Conservation (phyloP, 495 filamentous ascomycete species). For the Penicillium verhagenii region DNA sequence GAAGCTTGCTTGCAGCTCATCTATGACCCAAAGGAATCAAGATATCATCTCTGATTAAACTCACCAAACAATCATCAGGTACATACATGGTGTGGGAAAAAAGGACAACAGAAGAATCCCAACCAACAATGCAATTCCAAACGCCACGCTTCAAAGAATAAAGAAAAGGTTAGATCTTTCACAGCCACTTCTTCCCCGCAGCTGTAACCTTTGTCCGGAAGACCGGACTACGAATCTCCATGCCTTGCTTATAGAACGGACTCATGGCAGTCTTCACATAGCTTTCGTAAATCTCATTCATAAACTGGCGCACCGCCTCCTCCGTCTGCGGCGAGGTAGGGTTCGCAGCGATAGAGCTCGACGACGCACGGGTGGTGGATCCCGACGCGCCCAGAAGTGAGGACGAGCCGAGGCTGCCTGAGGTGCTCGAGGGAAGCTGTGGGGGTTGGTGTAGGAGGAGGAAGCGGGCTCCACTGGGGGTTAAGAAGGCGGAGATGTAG, state of each 20-base stretch:
- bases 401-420: slow-evolving; percentile 27
- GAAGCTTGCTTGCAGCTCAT: too few species aligned
- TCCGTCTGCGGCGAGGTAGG: slow-evolving; percentile 84
- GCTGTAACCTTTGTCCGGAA: slow-evolving; percentile 78
- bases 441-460: slow-evolving; percentile 81
- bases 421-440: slow-evolving; percentile 38
- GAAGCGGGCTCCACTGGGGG: slow-evolving; percentile 68
- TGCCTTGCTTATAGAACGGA: slow-evolving; percentile 83
- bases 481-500: slow-evolving; percentile 89
- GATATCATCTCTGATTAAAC: not conserved
- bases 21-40: not conserved
- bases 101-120: not conserved
- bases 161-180: slow-evolving; percentile 9
- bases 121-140: slow-evolving; percentile 3
- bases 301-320: slow-evolving; percentile 91
- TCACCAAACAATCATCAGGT: not conserved
- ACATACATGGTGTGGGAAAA: too few species aligned
- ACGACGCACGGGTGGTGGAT: slow-evolving; percentile 50
- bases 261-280: slow-evolving; percentile 98
- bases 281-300: slow-evolving; percentile 87
- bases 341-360: slow-evolving; percentile 69
- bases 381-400: slow-evolving; percentile 32
- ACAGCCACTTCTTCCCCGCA: slow-evolving; percentile 92
- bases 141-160: slow-evolving; percentile 23
- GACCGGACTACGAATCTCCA: slow-evolving; percentile 78